Base-by-base conservation (phyloP, 331 rosid species). In the Pyracantha coccinea region DNA sequence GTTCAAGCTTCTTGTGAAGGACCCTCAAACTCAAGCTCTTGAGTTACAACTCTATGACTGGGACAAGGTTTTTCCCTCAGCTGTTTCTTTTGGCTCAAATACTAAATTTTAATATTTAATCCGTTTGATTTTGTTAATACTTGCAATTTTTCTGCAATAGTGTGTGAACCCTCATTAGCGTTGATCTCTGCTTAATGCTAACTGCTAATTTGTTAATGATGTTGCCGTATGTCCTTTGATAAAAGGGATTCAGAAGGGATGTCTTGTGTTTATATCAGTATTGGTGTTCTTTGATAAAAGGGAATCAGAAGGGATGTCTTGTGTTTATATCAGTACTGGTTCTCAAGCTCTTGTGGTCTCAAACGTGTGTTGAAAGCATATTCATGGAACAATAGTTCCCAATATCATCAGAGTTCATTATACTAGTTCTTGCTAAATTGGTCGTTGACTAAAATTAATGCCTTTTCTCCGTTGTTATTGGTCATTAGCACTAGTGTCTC, bases 21-120 rank as follows among this genome's bases (percentile, higher is more conserved):
- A 92, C 44, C 99, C 97, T 25, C 71, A 81, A 50, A 77, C 95
- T 75, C 99, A 94, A 87, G 93, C 83, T 68, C 93, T 94, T 47
- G 92, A 90, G 79, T 72, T 92, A 71, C 93, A 90, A 83, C 93
- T 94, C 79, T 88, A 74, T 74, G 99, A 92, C 72, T 94, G 99
- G 97, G 99, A 94, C 86, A 86, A 92, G 99, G 98, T 89, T 62
- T 78, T 80, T 35, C 52, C 32, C 61, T 29, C 19, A 38, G 52
- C 60, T 61, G 54, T 73, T 33, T 33, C 66, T 57, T 50, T 24
- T 62, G n/a, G 23, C 20, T 62, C 41, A 28, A 63, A 52, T 77
- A 70, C 45, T 75, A 78, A 7, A 12, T 72, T 57, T 15, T 72
- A 24, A 23, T 4, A 15, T 13, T 31, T 33, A 68, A 69, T 16